A percentile compares a stretch with the other conserved stretches of the same genome.
phyloP scores from a whole-genome alignment of 257 asterid genomes.

The Schizonepeta tenuifolia region DNA sequence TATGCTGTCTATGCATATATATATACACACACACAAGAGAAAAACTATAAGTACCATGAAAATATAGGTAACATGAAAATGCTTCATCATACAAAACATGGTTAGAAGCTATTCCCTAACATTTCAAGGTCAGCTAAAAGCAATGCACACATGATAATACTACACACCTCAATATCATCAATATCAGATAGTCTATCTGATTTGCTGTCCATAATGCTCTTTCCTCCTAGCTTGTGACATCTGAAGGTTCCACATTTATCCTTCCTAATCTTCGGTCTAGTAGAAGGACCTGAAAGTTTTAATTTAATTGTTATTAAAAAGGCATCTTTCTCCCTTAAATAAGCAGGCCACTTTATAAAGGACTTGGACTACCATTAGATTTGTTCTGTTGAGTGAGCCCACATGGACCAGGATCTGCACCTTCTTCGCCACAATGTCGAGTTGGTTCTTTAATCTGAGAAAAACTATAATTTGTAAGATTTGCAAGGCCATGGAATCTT shows the following conservation, averaged over 20 bases:
- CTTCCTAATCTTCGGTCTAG: conserved; percentile 27
- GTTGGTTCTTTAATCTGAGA: conserved; percentile 30
- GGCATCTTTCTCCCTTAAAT: conserved; percentile 8
- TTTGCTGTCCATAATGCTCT: conserved; percentile 25
- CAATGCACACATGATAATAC: conserved; percentile 11
- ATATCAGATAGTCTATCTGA: conserved; percentile 49
- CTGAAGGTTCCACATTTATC: conserved; percentile 20
- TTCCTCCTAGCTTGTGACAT: conserved; percentile 26
- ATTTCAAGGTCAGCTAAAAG: conserved; percentile 25
- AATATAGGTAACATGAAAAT: background rate
- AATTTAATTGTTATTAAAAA: conserved; percentile 7
- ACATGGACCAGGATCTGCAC: conserved; percentile 25
- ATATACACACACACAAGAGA: background rate
- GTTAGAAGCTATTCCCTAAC: background rate
- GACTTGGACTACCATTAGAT: conserved; percentile 26
- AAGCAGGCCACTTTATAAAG: conserved; percentile 3
- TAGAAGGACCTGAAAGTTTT: conserved; percentile 39
- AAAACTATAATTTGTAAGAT: background rate
- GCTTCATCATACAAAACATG: background rate
- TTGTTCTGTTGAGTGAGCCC: conserved; percentile 18
- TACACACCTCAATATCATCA: conserved; percentile 62
- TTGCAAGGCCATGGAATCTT: background rate
- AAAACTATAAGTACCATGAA: background rate
- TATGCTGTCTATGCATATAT: too few species aligned
- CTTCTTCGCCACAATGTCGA: conserved; percentile 30